These are phyloP conservation scores for Pyrenochaeta sp. DNA, from an alignment of 2,329 filamentous ascomycete species.

Conservation along the genomic window DNA sequence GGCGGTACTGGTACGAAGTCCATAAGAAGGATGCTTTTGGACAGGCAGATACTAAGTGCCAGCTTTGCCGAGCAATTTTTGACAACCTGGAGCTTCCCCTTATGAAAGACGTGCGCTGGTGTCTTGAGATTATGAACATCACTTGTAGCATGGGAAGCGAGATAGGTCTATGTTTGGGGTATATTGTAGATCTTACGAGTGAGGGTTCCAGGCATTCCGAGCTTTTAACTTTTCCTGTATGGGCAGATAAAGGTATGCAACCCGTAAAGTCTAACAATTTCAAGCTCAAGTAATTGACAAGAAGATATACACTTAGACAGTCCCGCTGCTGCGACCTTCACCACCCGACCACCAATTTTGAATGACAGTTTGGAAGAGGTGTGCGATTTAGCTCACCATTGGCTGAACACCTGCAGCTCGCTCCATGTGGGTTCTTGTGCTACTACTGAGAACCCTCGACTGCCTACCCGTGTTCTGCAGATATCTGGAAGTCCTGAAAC, in stretches of 20 bases:
- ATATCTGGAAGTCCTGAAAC: not conserved
- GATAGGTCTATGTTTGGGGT: not conserved
- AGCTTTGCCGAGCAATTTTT: not conserved
- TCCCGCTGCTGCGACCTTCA: not conserved
- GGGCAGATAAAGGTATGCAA: not conserved
- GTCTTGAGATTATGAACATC: too few species aligned
- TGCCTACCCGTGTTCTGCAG: not conserved
- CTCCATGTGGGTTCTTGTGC: not conserved
- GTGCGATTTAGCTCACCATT: not conserved
- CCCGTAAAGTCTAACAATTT: too few species aligned
- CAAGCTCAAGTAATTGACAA: not conserved
- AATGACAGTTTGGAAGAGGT: not conserved
- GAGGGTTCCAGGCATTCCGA: not conserved
- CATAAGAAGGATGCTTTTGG: not conserved
- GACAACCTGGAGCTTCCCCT: too few species aligned
- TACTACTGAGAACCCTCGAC: not conserved
- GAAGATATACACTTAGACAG: not conserved
- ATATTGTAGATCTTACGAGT: not conserved
- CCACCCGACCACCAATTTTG: not conserved
- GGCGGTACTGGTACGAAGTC: not conserved
- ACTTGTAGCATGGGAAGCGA: not conserved
- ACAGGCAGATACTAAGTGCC: not conserved
- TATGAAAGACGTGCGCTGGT: too few species aligned
- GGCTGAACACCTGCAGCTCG: not conserved
- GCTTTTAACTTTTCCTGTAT: not conserved